A percentile compares a stretch with the other conserved stretches of the same genome.
These are phyloP conservation scores for Dichotomopilus funicola DNA, from an alignment of 2,329 filamentous ascomycete species.

Conservation along the genomic window DNA sequence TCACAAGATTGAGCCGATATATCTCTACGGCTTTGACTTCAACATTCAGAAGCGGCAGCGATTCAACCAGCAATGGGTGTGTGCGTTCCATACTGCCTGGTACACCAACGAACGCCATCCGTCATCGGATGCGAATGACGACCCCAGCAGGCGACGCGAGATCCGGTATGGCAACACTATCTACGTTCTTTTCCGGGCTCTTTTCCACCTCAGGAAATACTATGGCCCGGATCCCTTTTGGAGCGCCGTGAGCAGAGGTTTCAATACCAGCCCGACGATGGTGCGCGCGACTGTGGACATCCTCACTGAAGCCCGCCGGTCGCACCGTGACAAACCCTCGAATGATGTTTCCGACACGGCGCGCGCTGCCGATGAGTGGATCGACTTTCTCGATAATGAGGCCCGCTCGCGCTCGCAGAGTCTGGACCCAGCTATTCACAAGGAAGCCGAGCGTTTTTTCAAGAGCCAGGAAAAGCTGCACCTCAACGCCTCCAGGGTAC, in stretches of 20 bases:
- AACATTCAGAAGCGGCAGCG: slow-evolving; percentile 7
- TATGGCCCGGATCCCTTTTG: slow-evolving; percentile 15
- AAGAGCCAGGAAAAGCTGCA: slow-evolving; percentile 7
- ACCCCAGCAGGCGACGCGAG: slow-evolving; percentile 14
- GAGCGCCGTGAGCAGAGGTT: slow-evolving; percentile 16
- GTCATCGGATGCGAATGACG: slow-evolving; percentile 5
- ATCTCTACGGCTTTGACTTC: slow-evolving; percentile 19
- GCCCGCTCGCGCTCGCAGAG: background rate
- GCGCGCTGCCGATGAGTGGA: slow-evolving; percentile 20
- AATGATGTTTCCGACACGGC: slow-evolving; percentile 16
- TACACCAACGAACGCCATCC: slow-evolving; percentile 17
- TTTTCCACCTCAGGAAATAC: slow-evolving; percentile 9
- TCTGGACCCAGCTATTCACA: slow-evolving; percentile 4
- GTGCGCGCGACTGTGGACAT: slow-evolving; percentile 9
- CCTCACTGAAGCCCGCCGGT: slow-evolving; percentile 17
- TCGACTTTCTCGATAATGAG: slow-evolving; percentile 16
- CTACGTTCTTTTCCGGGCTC: slow-evolving; percentile 18
- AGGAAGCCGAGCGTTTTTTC: slow-evolving; percentile 11
- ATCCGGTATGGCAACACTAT: slow-evolving; percentile 23
- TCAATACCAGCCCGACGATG: slow-evolving; percentile 12
- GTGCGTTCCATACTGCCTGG: slow-evolving; percentile 16
- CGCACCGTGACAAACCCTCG: slow-evolving; percentile 5
- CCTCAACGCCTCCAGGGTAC: slow-evolving; percentile 17
- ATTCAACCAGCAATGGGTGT: slow-evolving; percentile 17
- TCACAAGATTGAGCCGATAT: slow-evolving; percentile 14